Percentiles rank a stretch among this genome's conserved stretches.
Conservation (phyloP, 1,284 basidiomycete species). For the Testicularia cyperi region DNA sequence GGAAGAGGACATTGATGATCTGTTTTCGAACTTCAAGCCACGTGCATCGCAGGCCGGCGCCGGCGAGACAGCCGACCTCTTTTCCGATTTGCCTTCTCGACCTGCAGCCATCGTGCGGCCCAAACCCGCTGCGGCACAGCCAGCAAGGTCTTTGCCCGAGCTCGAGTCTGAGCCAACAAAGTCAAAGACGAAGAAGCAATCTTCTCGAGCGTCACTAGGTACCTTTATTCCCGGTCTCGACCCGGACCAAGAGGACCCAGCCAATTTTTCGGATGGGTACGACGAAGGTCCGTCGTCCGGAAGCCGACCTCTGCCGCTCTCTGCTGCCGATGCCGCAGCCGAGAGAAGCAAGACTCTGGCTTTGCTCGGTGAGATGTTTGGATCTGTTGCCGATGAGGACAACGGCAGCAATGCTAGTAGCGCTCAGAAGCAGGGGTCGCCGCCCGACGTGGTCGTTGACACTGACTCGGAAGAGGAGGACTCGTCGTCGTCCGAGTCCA, state of each 20-base stretch:
- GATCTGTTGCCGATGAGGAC: slow-evolving; percentile 67
- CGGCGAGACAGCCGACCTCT: slow-evolving; percentile 8
- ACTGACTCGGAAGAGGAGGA: not conserved
- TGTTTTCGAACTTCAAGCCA: slow-evolving; percentile 5
- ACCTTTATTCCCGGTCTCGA: slow-evolving; percentile 24
- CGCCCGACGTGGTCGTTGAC: not conserved
- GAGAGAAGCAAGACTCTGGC: slow-evolving; percentile 29
- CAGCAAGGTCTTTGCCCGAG: too few species aligned
- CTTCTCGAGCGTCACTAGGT: not conserved
- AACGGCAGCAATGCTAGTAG: too few species aligned
- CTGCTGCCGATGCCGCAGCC: slow-evolving; percentile 5
- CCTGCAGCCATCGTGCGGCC: not conserved
- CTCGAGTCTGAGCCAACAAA: slow-evolving; percentile 5
- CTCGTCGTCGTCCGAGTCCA: not conserved
- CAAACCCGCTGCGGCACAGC: not conserved
- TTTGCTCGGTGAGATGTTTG: slow-evolving; percentile 61
- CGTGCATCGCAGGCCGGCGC: not conserved
- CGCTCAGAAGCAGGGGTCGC: too few species aligned
- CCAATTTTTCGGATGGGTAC: slow-evolving; percentile 54
- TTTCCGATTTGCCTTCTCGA: slow-evolving; percentile 11
- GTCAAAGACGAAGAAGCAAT: too few species aligned
- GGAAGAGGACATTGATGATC: slow-evolving; percentile 26
- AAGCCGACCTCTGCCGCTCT: not conserved
- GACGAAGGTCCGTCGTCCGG: slow-evolving; percentile 30
- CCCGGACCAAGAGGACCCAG: slow-evolving; percentile 37